Conservation (phyloP, 768 basidiomycete genomes). For the Macrolepiota fuliginosa region DNA sequence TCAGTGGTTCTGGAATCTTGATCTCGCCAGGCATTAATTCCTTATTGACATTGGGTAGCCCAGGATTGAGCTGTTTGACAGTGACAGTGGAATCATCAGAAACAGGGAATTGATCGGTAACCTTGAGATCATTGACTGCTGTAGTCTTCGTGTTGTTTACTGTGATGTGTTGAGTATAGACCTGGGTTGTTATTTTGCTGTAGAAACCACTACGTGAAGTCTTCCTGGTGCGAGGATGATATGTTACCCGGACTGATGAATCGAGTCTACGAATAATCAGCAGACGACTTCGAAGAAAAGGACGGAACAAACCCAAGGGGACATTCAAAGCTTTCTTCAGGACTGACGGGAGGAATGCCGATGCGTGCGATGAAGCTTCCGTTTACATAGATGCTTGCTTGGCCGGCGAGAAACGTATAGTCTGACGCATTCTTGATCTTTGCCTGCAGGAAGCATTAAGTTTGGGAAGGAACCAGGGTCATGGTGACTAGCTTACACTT, state of each 20-base stretch:
- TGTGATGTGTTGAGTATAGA: conserved; percentile 36
- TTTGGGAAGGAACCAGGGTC: background rate
- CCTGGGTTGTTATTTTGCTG: conserved; percentile 28
- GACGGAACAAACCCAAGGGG: conserved; percentile 38
- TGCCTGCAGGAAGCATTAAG: conserved; percentile 26
- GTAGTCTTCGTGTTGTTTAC: conserved; percentile 38
- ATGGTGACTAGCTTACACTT: conserved; percentile 24
- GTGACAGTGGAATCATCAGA: conserved; percentile 36
- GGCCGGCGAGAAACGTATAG: conserved; percentile 47
- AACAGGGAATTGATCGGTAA: conserved; percentile 38
- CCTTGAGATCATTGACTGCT: conserved; percentile 29
- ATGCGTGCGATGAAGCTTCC: conserved; percentile 54
- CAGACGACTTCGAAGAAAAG: background rate
- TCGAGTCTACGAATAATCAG: conserved; percentile 28
- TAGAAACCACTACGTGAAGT: conserved; percentile 32
- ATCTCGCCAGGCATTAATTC: conserved; percentile 12
- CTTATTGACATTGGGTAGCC: conserved; percentile 12
- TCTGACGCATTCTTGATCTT: conserved; percentile 53
- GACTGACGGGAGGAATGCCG: conserved; percentile 36
- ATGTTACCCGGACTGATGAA: conserved; percentile 38
- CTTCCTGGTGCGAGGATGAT: conserved; percentile 35
- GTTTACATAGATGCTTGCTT: conserved; percentile 52
- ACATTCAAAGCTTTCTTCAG: conserved; percentile 43
- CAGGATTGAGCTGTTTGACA: conserved; percentile 38
- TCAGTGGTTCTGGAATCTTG: conserved; percentile 20